These are phyloP conservation scores for Prunus davidiana DNA, from an alignment of 306 rosid genomes.

Conservation along the genomic window DNA sequence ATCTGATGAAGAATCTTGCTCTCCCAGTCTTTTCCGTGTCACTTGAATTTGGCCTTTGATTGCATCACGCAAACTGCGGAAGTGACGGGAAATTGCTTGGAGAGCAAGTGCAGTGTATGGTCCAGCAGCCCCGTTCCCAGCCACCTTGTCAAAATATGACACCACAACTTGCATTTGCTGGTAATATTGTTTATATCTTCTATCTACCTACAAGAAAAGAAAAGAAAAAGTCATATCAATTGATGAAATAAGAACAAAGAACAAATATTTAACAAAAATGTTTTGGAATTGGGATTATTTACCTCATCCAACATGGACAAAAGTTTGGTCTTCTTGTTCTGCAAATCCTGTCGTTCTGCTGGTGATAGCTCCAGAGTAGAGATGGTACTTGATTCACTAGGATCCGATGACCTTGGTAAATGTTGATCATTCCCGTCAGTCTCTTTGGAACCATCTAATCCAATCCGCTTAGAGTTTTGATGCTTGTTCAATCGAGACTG, in stretches of 20 bases:
- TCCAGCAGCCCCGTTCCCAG: constrained; percentile 81
- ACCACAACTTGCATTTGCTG: constrained; percentile 76
- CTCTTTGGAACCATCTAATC: constrained; percentile 52
- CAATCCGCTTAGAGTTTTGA: constrained; percentile 34
- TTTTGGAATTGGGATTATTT: constrained; percentile 15
- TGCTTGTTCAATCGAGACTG: constrained; percentile 51
- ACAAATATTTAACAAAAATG: background rate
- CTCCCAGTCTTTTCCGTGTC: constrained; percentile 67
- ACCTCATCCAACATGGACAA: constrained; percentile 86
- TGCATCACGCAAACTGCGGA: constrained; percentile 82
- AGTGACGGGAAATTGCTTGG: constrained; percentile 79
- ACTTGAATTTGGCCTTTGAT: constrained; percentile 69
- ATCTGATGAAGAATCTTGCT: constrained; percentile 51
- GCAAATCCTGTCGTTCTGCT: constrained; percentile 61
- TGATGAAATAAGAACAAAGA: background rate
- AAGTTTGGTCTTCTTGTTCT: constrained; percentile 72
- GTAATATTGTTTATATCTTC: constrained; percentile 72
- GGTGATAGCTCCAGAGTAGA: constrained; percentile 54
- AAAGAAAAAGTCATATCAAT: background rate
- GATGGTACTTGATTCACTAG: constrained; percentile 39
- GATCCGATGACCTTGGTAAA: constrained; percentile 40
- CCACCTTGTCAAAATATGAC: constrained; percentile 67
- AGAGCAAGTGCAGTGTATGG: constrained; percentile 77
- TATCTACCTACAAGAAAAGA: constrained; percentile 58
- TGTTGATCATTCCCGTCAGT: constrained; percentile 52